Base-by-base conservation (phyloP, 2,329 filamentous ascomycete genomes). In the Fusarium proliferatum region DNA sequence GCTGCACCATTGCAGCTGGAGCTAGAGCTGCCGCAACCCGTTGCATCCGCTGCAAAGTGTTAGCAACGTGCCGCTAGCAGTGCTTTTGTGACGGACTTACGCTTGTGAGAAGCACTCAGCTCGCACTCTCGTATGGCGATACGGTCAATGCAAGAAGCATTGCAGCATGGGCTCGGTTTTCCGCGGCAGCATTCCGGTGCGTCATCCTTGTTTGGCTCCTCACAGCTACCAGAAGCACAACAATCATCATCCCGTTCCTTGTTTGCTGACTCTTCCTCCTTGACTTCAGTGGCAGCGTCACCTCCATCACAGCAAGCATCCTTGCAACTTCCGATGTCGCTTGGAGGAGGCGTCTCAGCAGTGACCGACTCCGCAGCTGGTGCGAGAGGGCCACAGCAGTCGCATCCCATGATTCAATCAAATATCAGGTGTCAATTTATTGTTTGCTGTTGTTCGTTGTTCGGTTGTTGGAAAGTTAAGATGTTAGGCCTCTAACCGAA, bases 51-150 rank as follows among this genome's bases (percentile, higher is more conserved):
- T 43, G 36, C 13, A 43, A 15, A 2, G 28, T 42, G 10, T 66
- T 48, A 74, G 63, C 10, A 56, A 48, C 30, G 43, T 3, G 12
- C 19, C 21, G 5, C 1, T 23, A 15, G 3, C 4, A 13, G 41
- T 16, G n/a, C 6, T 46, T 33, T n/a, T 23, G 17, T 26, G 5
- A 26, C 26, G 26, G 26, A 21, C 55, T 69, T 63, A 75, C 56
- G 13, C 28, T 26, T 46, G 39, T 28, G 38, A 46, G 36, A 26
- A 55, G 30, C 26, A 52, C 39, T 74, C 70, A 58, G 61, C 64
- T 78, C 63, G 69, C 84, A 86, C 65, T 83, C 84, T 6, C 83
- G 82, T 30, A 85, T 65, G 10, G 85, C 86, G 11, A 87, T 69
- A 28, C 84, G 83, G 51, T 85, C 82, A 57, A 87, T 78, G 69